phyloP scores from a whole-genome alignment of 108 stramenopile genomes.

The Cyclotella baltica region DNA sequence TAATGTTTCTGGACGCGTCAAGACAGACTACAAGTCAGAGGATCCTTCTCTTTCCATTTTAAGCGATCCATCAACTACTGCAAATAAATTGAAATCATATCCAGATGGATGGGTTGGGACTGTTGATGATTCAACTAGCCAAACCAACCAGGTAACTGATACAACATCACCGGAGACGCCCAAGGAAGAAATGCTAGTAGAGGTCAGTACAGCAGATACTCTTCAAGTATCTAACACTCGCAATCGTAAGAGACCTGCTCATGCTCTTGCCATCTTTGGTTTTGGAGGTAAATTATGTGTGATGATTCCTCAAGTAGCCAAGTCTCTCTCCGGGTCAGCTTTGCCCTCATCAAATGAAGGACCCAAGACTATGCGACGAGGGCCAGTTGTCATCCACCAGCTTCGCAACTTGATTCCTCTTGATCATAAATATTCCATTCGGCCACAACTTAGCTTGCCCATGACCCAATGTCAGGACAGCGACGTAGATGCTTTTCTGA shows the following conservation, averaged over 20 bases:
- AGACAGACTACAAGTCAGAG: too few species aligned
- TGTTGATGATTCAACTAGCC: neutral
- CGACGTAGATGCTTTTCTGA: slow-evolving; percentile 58
- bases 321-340: slow-evolving; percentile 35
- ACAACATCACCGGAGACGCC: neutral
- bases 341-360: slow-evolving; percentile 1
- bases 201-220: neutral
- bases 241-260: slow-evolving; percentile 37
- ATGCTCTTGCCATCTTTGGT: slow-evolving; percentile 70
- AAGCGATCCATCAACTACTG: too few species aligned
- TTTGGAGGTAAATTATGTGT: slow-evolving; percentile 74
- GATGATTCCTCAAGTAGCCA: slow-evolving; percentile 52
- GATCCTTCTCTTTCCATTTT: too few species aligned
- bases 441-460: slow-evolving; percentile 52
- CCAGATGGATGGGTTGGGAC: too few species aligned
- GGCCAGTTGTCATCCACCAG: slow-evolving; percentile 54
- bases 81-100: too few species aligned
- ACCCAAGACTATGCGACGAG: slow-evolving; percentile 37
- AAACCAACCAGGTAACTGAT: neutral
- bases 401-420: slow-evolving; percentile 44
- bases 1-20: too few species aligned
- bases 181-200: neutral
- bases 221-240: neutral
- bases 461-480: slow-evolving; percentile 39
- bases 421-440: slow-evolving; percentile 44